phyloP scores from a whole-genome alignment of 2,329 filamentous ascomycete genomes.

The Cercospora zeae-maydis region DNA sequence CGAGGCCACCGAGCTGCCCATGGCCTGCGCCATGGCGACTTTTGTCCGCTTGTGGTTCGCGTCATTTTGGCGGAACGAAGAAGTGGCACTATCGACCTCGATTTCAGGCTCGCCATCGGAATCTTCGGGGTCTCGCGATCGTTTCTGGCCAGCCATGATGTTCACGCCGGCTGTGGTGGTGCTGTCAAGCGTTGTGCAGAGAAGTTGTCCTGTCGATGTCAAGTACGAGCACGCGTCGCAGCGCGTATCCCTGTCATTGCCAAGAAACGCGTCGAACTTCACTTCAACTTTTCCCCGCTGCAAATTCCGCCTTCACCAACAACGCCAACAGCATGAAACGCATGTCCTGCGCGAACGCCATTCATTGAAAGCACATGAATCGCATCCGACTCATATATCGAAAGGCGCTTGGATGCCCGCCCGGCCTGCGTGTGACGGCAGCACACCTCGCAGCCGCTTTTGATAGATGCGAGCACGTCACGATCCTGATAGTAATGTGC shows the following conservation, averaged over 20 bases:
- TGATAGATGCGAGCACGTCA: no score
- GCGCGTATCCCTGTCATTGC: not conserved
- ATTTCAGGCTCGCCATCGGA: conserved; percentile 23
- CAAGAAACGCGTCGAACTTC: not conserved
- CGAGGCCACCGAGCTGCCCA: conserved; percentile 30
- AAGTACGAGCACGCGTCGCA: not conserved
- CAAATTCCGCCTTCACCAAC: not conserved
- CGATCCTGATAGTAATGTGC: not conserved
- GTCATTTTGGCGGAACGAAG: conserved; percentile 29
- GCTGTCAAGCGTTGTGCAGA: conserved; percentile 4
- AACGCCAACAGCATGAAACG: not conserved
- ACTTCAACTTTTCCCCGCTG: not conserved
- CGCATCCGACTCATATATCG: no score
- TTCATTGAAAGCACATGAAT: no score
- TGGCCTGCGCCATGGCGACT: conserved; percentile 30
- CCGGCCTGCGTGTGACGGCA: no score
- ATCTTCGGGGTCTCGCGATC: conserved; percentile 24
- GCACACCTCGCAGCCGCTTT: no score
- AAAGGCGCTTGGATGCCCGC: no score
- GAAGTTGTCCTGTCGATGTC: not conserved
- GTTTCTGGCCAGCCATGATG: conserved; percentile 29
- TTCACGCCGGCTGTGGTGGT: not conserved
- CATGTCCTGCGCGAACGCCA: no score
- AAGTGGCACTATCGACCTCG: conserved; percentile 31
- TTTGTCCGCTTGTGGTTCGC: conserved; percentile 30